Evolutionary conservation across 495 filamentous ascomycete genomes (phyloP).

Genomic region (Ramalina intermedia): DNA sequence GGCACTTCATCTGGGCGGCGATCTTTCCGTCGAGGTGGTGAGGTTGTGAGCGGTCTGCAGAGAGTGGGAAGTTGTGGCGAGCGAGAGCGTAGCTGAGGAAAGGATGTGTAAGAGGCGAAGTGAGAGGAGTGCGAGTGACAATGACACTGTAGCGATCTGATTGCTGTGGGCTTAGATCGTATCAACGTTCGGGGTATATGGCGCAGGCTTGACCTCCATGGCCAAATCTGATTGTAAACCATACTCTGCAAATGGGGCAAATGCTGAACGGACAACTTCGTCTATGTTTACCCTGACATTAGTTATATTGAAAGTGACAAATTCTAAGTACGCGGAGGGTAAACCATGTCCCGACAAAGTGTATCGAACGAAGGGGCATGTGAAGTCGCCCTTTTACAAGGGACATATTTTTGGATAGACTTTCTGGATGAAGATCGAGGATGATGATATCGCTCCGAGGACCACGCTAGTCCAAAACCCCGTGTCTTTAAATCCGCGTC

Average conservation of each 20-base stretch:
- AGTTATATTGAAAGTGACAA: too few species aligned
- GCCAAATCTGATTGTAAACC: constrained; percentile 39
- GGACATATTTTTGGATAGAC: too few species aligned
- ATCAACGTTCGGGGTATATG: constrained; percentile 1
- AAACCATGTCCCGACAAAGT: too few species aligned
- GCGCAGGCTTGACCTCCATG: constrained; percentile 41
- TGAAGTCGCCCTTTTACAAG: too few species aligned
- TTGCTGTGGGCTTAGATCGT: background rate
- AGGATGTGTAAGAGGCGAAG: background rate
- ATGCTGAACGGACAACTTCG: too few species aligned
- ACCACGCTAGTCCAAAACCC: too few species aligned
- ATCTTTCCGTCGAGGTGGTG: constrained; percentile 13
- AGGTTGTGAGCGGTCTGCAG: constrained; percentile 10
- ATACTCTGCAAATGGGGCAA: constrained; percentile 22
- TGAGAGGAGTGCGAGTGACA: background rate
- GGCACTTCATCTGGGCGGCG: constrained; percentile 14
- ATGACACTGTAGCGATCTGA: background rate
- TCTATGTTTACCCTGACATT: too few species aligned
- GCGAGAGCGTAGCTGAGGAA: constrained; percentile 18
- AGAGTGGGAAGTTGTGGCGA: constrained; percentile 14
- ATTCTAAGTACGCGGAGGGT: too few species aligned
- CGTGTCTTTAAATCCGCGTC: too few species aligned
- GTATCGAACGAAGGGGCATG: too few species aligned
- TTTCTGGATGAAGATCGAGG: too few species aligned
- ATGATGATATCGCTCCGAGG: too few species aligned